A percentile compares a stretch with the other conserved stretches of the same genome.
Evolutionary conservation across 2,329 filamentous ascomycete genomes (phyloP).

Genomic region (Volutella citrinella): DNA sequence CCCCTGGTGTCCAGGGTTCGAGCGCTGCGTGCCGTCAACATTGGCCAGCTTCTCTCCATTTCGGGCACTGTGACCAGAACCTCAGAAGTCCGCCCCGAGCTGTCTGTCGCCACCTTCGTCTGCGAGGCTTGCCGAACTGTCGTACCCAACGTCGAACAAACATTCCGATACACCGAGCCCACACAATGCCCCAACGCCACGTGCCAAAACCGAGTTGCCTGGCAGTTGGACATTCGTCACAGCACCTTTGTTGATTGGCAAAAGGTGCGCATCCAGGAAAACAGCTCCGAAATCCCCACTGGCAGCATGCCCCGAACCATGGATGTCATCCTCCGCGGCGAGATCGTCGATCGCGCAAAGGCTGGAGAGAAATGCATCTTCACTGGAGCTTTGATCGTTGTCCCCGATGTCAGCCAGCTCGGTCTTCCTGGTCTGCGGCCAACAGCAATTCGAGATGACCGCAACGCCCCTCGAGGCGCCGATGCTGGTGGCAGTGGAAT

Average conservation of each 20-base stretch:
- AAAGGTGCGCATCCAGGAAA: slow-evolving; percentile 96
- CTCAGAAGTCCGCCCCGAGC: slow-evolving; percentile 91
- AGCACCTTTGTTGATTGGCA: slow-evolving; percentile 99
- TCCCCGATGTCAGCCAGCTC: slow-evolving; percentile 94
- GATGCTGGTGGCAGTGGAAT: slow-evolving; percentile 85
- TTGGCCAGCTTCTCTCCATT: slow-evolving; percentile 90
- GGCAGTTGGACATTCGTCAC: slow-evolving; percentile 94
- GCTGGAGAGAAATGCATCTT: slow-evolving; percentile 98
- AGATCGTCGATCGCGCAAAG: slow-evolving; percentile 96
- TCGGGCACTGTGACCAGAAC: slow-evolving; percentile 96
- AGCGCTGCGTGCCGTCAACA: slow-evolving; percentile 81
- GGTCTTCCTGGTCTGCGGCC: slow-evolving; percentile 82
- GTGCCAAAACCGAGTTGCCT: slow-evolving; percentile 87
- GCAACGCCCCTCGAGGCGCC: slow-evolving; percentile 66
- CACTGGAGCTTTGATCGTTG: slow-evolving; percentile 91
- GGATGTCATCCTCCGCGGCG: slow-evolving; percentile 92
- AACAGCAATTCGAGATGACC: slow-evolving; percentile 80
- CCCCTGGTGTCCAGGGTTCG: slow-evolving; percentile 83
- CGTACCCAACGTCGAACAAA: slow-evolving; percentile 91
- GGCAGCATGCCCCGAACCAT: slow-evolving; percentile 98
- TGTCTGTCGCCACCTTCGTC: slow-evolving; percentile 87
- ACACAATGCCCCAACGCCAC: slow-evolving; percentile 87
- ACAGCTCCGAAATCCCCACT: slow-evolving; percentile 95
- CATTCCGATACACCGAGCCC: slow-evolving; percentile 94
- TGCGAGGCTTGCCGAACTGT: slow-evolving; percentile 85